These are phyloP conservation scores for Podila epicladia DNA, from an alignment of 192 early-diverging fungal species.

Conservation along the genomic window DNA sequence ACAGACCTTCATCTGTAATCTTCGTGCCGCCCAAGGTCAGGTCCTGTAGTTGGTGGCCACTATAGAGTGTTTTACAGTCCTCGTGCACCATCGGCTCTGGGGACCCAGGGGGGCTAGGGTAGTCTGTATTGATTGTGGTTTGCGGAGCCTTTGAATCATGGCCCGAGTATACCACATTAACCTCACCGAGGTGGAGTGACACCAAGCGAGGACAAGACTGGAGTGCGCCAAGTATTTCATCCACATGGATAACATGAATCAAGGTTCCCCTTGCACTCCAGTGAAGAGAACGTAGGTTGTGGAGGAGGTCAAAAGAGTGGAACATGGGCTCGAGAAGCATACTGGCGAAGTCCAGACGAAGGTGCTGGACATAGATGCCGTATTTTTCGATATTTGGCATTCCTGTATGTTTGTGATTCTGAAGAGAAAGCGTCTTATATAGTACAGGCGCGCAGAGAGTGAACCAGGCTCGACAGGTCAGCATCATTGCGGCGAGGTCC, in stretches of 20 bases:
- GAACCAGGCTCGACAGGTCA: background rate
- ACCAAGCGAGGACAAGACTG: background rate
- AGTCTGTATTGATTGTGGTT: background rate
- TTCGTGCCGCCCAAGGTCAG: background rate
- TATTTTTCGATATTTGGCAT: background rate
- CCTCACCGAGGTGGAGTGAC: background rate
- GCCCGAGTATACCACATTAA: background rate
- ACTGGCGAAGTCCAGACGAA: background rate
- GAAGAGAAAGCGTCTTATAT: background rate
- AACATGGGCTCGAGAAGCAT: background rate
- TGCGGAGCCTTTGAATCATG: background rate
- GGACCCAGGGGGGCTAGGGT: background rate
- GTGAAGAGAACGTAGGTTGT: background rate
- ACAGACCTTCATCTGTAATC: background rate
- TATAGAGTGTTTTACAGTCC: background rate
- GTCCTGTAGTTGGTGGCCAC: background rate
- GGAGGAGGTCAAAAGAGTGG: background rate
- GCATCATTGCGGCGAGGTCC: background rate
- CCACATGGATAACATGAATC: background rate
- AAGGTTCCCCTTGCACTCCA: background rate
- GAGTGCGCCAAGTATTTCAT: background rate
- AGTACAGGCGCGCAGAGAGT: background rate
- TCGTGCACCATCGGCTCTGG: background rate
- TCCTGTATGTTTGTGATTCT: background rate
- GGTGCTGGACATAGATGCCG: background rate